phyloP scores from a whole-genome alignment of 139 green algal species.

The Klebsormidium nitens region DNA sequence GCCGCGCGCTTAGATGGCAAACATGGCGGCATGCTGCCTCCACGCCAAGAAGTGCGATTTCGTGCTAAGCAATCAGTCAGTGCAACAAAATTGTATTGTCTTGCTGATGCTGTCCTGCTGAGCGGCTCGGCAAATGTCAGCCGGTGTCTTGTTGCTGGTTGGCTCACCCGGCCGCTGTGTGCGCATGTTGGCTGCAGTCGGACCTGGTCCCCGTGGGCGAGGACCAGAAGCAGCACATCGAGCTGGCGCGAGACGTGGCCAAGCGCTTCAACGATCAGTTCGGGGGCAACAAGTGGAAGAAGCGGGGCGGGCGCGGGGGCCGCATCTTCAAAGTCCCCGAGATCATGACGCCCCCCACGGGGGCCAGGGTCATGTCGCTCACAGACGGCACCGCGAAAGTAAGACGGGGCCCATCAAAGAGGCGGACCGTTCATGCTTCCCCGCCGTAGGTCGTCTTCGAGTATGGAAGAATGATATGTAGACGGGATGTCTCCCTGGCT shows the following conservation, averaged over 20 bases:
- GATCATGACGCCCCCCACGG: conserved; percentile 82
- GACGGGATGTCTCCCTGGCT: too few species aligned
- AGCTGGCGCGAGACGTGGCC: conserved; percentile 76
- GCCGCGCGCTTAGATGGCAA: too few species aligned
- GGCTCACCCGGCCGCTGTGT: too few species aligned
- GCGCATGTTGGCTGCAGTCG: conserved; percentile 56
- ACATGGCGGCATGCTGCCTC: too few species aligned
- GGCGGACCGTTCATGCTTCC: background rate
- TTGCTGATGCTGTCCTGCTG: too few species aligned
- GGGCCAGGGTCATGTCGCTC: conserved; percentile 93
- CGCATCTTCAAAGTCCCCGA: conserved; percentile 64
- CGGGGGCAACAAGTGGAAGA: conserved; percentile 94
- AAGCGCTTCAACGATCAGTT: conserved; percentile 83
- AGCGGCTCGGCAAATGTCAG: too few species aligned
- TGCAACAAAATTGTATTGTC: too few species aligned
- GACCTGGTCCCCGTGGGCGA: conserved; percentile 96
- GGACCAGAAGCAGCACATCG: conserved; percentile 96
- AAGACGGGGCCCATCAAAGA: too few species aligned
- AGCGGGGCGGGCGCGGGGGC: conserved; percentile 74
- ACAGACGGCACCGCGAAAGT: conserved; percentile 83
- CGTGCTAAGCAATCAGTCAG: too few species aligned
- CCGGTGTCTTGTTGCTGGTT: too few species aligned
- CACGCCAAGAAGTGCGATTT: too few species aligned
- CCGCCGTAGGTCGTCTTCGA: background rate
- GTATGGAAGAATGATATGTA: too few species aligned